A percentile compares a stretch with the other conserved stretches of the same genome.
Evolutionary conservation across 306 rosid genomes (phyloP).

Genomic region (Rosa rugosa): DNA sequence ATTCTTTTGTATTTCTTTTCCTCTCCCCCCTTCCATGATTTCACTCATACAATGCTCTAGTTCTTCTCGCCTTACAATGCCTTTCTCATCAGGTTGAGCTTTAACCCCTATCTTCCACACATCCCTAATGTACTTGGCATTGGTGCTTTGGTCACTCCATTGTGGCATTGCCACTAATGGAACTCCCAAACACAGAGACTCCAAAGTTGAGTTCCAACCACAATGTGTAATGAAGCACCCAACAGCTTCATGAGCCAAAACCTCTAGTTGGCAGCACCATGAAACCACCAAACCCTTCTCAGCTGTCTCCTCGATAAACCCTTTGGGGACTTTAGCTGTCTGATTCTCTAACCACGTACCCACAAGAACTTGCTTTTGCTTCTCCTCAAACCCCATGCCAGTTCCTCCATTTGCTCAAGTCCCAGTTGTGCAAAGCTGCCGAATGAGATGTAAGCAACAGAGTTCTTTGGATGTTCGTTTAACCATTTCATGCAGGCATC

Average conservation of each 20-base stretch:
- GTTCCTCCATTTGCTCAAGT: conserved; percentile 19
- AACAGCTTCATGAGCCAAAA: conserved; percentile 15
- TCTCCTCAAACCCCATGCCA: no score
- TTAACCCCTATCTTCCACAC: background rate
- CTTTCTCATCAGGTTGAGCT: background rate
- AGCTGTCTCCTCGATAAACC: conserved; percentile 14
- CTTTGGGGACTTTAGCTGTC: conserved; percentile 28
- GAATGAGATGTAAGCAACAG: conserved; percentile 30
- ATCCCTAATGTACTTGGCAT: background rate
- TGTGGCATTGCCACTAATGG: background rate
- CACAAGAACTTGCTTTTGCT: no score
- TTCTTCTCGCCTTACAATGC: background rate
- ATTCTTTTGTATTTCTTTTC: background rate
- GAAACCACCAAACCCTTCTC: conserved; percentile 20
- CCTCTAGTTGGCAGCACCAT: conserved; percentile 17
- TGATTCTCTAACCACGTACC: conserved; percentile 20
- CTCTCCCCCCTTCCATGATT: background rate
- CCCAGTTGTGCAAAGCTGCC: conserved; percentile 20
- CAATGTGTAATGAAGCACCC: conserved; percentile 11
- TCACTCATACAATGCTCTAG: background rate
- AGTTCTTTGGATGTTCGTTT: background rate
- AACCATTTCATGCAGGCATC: conserved; percentile 22
- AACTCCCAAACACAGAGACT: background rate
- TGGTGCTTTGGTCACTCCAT: background rate
- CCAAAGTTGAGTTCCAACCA: background rate